These are phyloP conservation scores for Terana coerulea DNA, from an alignment of 768 basidiomycete species.

Conservation along the genomic window DNA sequence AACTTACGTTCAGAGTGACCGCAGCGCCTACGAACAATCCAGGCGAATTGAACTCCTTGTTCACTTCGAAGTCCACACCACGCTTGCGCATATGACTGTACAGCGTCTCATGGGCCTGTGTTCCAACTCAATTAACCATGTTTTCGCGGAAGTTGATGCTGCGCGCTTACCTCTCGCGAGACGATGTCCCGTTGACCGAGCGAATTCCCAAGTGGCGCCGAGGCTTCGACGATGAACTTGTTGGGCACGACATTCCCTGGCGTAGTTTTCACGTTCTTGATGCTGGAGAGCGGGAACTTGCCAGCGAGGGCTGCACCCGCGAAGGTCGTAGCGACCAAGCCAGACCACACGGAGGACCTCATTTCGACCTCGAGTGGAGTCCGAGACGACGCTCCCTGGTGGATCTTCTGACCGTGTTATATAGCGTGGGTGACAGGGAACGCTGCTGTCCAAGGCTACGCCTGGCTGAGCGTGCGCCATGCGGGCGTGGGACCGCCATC, in stretches of 20 bases:
- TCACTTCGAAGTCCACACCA: slow-evolving; percentile 40
- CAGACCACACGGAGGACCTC: slow-evolving; percentile 9
- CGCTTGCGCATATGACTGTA: slow-evolving; percentile 45
- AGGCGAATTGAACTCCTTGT: slow-evolving; percentile 47
- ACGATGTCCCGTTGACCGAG: slow-evolving; percentile 20
- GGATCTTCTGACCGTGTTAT: background rate
- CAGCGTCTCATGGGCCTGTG: slow-evolving; percentile 46
- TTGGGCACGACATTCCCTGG: slow-evolving; percentile 31
- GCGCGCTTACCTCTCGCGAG: slow-evolving; percentile 13
- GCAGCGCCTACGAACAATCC: slow-evolving; percentile 59
- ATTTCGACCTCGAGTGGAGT: slow-evolving; percentile 6
- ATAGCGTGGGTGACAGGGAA: background rate
- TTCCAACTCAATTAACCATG: background rate
- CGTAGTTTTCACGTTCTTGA: slow-evolving; percentile 9
- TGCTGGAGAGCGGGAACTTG: slow-evolving; percentile 17
- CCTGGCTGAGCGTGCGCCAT: background rate
- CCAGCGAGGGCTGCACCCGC: slow-evolving; percentile 1
- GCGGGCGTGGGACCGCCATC: background rate
- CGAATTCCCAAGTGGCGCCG: slow-evolving; percentile 22
- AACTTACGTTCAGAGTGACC: slow-evolving; percentile 42
- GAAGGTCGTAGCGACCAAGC: background rate
- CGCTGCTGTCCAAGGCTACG: no score
- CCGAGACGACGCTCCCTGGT: no score
- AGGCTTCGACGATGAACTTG: slow-evolving; percentile 41
- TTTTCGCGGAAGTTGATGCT: background rate